Evolutionary conservation across 164 flowering plant species (phyloP).

Genomic region (Macadamia integrifolia): DNA sequence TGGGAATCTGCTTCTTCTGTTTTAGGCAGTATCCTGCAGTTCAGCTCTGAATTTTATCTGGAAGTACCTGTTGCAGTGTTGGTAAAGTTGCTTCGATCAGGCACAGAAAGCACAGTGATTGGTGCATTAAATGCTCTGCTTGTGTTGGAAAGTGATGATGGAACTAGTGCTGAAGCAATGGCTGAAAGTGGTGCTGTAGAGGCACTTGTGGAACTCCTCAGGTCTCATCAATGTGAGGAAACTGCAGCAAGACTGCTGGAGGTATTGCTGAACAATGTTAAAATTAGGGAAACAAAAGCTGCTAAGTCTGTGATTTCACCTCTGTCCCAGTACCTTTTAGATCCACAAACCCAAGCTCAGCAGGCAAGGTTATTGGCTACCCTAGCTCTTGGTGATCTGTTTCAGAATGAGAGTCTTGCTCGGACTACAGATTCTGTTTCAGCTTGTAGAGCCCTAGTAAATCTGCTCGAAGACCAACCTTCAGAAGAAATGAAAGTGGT

Average conservation of each 20-base stretch:
- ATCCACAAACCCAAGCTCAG: conserved; percentile 96
- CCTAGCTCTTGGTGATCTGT: conserved; percentile 91
- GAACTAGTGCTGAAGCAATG: conserved; percentile 96
- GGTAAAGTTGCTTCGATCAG: conserved; percentile 88
- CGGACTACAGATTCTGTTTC: conserved; percentile 86
- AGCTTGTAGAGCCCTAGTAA: conserved; percentile 94
- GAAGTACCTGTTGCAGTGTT: conserved; percentile 97
- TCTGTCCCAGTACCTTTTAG: conserved; percentile 89
- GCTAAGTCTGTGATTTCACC: conserved; percentile 29
- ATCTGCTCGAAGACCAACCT: conserved; percentile 95
- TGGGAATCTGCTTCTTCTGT: conserved; percentile 97
- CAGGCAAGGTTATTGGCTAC: conserved; percentile 90
- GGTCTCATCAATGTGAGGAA: conserved; percentile 35
- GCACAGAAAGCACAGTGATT: conserved; percentile 68
- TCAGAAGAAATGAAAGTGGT: conserved; percentile 99
- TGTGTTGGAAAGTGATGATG: conserved; percentile 91
- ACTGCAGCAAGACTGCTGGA: conserved; percentile 35
- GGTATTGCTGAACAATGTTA: conserved; percentile 29
- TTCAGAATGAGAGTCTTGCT: conserved; percentile 93
- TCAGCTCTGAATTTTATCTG: conserved; percentile 86
- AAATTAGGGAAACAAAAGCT: conserved; percentile 48
- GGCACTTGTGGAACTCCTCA: conserved; percentile 31
- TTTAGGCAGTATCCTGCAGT: conserved; percentile 76
- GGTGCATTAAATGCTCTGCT: conserved; percentile 93
- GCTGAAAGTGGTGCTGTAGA: conserved; percentile 58